A percentile compares a stretch with the other conserved stretches of the same genome.
Conservation (phyloP, 257 asterid genomes). For the Penstemon barbatus region DNA sequence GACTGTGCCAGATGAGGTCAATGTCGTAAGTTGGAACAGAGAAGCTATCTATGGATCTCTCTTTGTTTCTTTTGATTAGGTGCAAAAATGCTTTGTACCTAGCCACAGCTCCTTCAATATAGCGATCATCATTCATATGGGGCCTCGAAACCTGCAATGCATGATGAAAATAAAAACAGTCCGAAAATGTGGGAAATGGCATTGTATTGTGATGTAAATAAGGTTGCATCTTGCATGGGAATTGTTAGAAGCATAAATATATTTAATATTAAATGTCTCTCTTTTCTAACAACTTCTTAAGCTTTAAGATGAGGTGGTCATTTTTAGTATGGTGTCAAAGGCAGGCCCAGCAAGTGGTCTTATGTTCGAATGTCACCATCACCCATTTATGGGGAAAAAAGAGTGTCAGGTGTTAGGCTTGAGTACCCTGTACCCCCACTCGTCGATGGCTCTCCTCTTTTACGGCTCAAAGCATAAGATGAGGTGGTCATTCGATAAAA, state of each 20-base stretch:
- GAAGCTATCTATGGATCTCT: constrained; percentile 71
- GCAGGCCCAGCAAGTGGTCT: too few species aligned
- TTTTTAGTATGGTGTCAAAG: too few species aligned
- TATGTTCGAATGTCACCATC: too few species aligned
- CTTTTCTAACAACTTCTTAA: too few species aligned
- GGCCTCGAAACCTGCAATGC: constrained; percentile 62
- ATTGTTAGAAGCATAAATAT: too few species aligned
- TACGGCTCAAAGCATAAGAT: too few species aligned
- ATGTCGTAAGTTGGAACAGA: constrained; percentile 97
- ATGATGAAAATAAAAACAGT: background rate
- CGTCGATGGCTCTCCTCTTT: too few species aligned
- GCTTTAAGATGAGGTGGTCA: too few species aligned
- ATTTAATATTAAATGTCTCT: too few species aligned
- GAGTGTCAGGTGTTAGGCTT: too few species aligned
- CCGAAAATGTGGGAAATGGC: background rate
- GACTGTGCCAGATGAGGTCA: constrained; percentile 98
- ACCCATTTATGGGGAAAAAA: too few species aligned
- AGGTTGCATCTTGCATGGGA: background rate
- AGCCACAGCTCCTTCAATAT: constrained; percentile 81
- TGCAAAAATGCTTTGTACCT: constrained; percentile 96
- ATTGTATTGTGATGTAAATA: background rate
- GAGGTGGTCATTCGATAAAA: background rate
- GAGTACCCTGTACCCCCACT: too few species aligned
- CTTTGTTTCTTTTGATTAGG: constrained; percentile 76
- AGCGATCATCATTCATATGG: constrained; percentile 56